Evolutionary conservation across 2,329 filamentous ascomycete species (phyloP).

Genomic region (Rosellinia necatrix): DNA sequence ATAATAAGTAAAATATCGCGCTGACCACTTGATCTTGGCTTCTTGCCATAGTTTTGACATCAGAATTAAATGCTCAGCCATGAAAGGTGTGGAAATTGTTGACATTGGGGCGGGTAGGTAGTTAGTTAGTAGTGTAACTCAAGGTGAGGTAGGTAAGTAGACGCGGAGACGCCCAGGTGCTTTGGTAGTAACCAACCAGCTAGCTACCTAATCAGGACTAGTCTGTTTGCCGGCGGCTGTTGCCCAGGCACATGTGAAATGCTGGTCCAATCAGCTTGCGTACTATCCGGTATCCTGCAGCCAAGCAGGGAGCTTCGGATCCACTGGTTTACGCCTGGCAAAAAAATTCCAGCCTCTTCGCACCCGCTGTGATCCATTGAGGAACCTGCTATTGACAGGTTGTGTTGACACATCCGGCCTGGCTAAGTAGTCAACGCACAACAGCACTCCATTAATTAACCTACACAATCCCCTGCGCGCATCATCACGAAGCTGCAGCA

Average conservation of each 20-base stretch:
- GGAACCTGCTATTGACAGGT: background rate
- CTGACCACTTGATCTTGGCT: too few relatives aligned
- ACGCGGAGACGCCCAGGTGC: background rate
- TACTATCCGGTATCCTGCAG: too few relatives aligned
- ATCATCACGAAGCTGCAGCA: conserved; percentile 16
- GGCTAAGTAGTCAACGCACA: too few relatives aligned
- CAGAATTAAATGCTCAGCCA: too few relatives aligned
- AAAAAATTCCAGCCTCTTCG: conserved; percentile 37
- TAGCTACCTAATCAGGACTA: background rate
- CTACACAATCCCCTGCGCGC: conserved; percentile 14
- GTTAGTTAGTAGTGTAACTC: background rate
- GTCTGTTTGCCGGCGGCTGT: too few relatives aligned
- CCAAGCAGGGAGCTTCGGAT: too few relatives aligned
- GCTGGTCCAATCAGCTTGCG: too few relatives aligned
- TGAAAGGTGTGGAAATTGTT: conserved; percentile 10
- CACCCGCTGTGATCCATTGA: conserved; percentile 1
- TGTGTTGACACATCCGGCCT: conserved; percentile 15
- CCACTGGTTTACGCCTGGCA: conserved; percentile 18
- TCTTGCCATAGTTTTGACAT: too few relatives aligned
- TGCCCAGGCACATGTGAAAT: too few relatives aligned
- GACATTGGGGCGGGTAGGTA: background rate
- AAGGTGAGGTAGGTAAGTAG: background rate
- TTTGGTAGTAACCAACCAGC: background rate
- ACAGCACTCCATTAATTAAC: background rate
- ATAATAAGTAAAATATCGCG: too few relatives aligned